phyloP scores from a whole-genome alignment of 176 grass and related monocot species.

The Lolium rigidum region DNA sequence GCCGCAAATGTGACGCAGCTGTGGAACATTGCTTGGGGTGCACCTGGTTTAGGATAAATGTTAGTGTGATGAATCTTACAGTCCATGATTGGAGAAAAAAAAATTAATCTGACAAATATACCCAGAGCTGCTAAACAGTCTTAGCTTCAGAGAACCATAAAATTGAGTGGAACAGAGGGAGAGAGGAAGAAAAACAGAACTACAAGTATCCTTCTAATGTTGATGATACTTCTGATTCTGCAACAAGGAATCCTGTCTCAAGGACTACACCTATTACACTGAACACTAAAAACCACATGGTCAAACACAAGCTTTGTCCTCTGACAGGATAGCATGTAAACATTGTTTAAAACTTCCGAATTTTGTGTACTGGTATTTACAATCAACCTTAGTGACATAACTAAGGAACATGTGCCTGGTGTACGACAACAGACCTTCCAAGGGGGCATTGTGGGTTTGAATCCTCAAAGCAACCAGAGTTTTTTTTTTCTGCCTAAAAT shows the following conservation, averaged over 20 bases:
- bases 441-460: neutral
- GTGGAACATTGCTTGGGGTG: conserved; percentile 76
- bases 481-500: neutral
- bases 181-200: neutral
- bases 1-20: conserved; percentile 78
- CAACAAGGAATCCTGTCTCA: neutral
- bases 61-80: neutral
- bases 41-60: conserved; percentile 54
- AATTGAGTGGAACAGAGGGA: neutral
- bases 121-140: neutral
- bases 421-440: neutral
- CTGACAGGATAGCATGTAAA: neutral
- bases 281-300: neutral
- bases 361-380: neutral
- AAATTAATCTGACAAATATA: neutral
- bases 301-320: neutral
- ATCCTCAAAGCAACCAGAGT: neutral
- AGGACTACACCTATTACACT: neutral
- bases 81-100: neutral
- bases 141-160: neutral
- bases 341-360: neutral
- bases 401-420: neutral
- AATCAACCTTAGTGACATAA: neutral
- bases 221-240: conserved; percentile 5
- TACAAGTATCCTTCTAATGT: neutral